phyloP scores from a whole-genome alignment of 208 protist species.

The Trypanosoma conorhini region DNA sequence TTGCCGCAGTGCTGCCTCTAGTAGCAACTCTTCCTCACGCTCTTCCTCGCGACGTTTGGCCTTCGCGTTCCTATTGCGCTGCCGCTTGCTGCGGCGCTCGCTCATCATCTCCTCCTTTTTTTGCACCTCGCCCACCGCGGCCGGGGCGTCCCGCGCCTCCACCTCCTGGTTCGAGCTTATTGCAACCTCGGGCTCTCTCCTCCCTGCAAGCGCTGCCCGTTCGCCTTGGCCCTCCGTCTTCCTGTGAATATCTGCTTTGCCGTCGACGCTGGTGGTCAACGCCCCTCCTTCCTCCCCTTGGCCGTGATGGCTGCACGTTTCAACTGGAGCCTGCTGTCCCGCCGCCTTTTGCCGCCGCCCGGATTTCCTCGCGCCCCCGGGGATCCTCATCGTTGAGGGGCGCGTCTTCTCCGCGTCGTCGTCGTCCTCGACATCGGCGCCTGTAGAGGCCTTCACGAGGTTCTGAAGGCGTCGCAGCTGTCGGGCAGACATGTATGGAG shows the following conservation, averaged over 20 bases:
- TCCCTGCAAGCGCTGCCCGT: neutral
- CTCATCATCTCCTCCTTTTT: neutral
- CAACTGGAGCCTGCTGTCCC: slow-evolving; percentile 17
- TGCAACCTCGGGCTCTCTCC: neutral
- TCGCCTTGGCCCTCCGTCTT: neutral
- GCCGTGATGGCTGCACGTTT: neutral
- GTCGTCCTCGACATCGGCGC: slow-evolving; percentile 49
- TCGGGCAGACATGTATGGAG: slow-evolving; percentile 66
- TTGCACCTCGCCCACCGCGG: neutral
- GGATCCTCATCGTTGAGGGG: slow-evolving; percentile 20
- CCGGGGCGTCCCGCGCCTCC: slow-evolving; percentile 7
- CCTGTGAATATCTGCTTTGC: neutral
- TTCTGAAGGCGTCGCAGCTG: slow-evolving; percentile 81
- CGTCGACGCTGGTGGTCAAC: neutral
- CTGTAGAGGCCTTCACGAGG: slow-evolving; percentile 69
- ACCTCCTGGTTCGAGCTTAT: neutral
- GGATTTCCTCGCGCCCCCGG: slow-evolving; percentile 4
- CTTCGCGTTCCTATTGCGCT: slow-evolving; percentile 34
- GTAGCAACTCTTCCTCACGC: slow-evolving; percentile 71
- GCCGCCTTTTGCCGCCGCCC: neutral
- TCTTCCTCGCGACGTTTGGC: slow-evolving; percentile 39
- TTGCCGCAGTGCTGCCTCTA: slow-evolving; percentile 56
- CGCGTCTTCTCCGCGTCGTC: slow-evolving; percentile 17
- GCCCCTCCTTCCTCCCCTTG: slow-evolving; percentile 1
- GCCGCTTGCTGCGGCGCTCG: slow-evolving; percentile 31